These are phyloP conservation scores for Lobosporangium transversale DNA, from an alignment of 192 early-diverging fungal genomes.

Conservation along the genomic window DNA sequence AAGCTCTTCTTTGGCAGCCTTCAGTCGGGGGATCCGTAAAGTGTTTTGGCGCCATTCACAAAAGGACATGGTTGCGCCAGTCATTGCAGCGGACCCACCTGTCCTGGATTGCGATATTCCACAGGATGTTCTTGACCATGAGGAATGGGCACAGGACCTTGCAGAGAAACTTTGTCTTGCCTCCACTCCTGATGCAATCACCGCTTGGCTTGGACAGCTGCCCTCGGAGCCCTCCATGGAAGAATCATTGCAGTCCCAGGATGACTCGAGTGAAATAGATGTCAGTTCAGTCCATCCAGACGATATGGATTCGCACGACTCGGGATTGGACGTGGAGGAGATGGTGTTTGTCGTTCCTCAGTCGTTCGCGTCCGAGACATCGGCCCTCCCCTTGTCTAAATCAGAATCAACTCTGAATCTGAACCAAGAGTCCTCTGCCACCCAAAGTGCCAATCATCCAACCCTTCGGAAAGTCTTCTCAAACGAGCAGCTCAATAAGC, in stretches of 20 bases:
- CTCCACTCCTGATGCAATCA: constrained; percentile 20
- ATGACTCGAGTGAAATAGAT: background rate
- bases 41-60: constrained; percentile 37
- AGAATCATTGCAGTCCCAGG: background rate
- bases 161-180: constrained; percentile 26
- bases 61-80: constrained; percentile 20
- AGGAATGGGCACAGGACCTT: constrained; percentile 44
- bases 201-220: constrained; percentile 43
- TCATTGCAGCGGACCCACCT: constrained; percentile 25
- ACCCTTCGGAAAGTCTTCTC: constrained; percentile 24
- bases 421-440: background rate
- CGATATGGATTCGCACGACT: too few relatives aligned
- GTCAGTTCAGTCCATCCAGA: too few relatives aligned
- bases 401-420: background rate
- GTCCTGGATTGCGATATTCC: constrained; percentile 40
- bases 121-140: constrained; percentile 43
- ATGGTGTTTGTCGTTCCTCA: constrained; percentile 22
- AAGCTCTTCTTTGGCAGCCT: constrained; percentile 38
- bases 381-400: background rate
- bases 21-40: constrained; percentile 46
- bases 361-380: background rate
- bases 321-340: constrained; percentile 21
- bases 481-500: constrained; percentile 34
- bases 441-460: background rate
- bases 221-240: constrained; percentile 1